Evolutionary conservation across 129 eudicot genomes (phyloP).

Genomic region (Artemisia tridentata): DNA sequence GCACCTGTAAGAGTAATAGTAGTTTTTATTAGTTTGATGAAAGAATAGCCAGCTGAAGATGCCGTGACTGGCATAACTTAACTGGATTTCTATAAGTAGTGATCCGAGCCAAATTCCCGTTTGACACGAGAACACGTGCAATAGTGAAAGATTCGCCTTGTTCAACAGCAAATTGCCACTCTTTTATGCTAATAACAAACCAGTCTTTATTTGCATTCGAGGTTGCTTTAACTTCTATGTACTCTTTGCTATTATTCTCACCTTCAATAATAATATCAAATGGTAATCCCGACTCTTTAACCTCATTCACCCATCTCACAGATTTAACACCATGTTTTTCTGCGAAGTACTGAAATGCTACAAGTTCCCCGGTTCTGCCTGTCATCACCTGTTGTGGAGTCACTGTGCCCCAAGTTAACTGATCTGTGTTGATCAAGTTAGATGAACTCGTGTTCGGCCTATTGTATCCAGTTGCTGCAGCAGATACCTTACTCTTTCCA

Average conservation of each 20-base stretch:
- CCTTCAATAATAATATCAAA: constrained; percentile 53
- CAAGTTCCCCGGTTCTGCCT: constrained; percentile 59
- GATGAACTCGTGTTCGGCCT: constrained; percentile 6
- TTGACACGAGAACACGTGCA: constrained; percentile 51
- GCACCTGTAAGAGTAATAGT: too few species aligned
- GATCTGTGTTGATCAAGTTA: not conserved
- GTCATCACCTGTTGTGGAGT: constrained; percentile 39
- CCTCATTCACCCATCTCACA: constrained; percentile 70
- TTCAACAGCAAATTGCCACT: constrained; percentile 70
- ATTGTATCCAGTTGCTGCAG: not conserved
- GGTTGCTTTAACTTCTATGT: constrained; percentile 73
- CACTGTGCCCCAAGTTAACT: not conserved
- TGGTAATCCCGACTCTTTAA: constrained; percentile 62
- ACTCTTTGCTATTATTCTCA: constrained; percentile 41
- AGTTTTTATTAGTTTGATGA: too few species aligned
- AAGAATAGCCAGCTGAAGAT: constrained; percentile 24
- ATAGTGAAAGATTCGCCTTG: constrained; percentile 74
- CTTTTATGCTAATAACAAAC: constrained; percentile 52
- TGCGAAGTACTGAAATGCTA: constrained; percentile 48
- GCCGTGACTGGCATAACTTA: constrained; percentile 49
- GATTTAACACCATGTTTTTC: constrained; percentile 28
- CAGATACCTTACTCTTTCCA: not conserved
- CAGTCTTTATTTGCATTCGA: constrained; percentile 50
- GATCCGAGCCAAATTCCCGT: constrained; percentile 38
- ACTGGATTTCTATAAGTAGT: constrained; percentile 56